A percentile compares a stretch with the other conserved stretches of the same genome.
Evolutionary conservation across 1,284 basidiomycete genomes (phyloP).

Genomic region (Polyporus tsugae): DNA sequence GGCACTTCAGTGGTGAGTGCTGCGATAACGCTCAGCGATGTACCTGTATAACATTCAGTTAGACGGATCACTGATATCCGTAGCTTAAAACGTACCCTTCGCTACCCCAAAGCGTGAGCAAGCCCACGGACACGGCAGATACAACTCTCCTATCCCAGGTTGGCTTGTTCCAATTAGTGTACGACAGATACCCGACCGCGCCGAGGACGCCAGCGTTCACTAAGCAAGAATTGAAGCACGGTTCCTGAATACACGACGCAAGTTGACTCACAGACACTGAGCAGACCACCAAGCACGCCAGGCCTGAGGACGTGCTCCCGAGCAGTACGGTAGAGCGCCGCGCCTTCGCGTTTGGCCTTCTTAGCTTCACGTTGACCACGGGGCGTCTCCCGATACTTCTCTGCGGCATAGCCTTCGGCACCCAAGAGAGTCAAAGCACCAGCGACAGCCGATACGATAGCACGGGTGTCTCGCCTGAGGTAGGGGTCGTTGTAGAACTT

Average conservation of each 20-base stretch:
- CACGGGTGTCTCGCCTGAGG: constrained; percentile 65
- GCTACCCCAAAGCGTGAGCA: constrained; percentile 70
- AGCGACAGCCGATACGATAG: constrained; percentile 61
- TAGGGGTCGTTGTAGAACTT: constrained; percentile 72
- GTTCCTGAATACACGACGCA: neutral
- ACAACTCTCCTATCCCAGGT: constrained; percentile 77
- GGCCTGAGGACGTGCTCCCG: constrained; percentile 73
- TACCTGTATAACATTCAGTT: constrained; percentile 12
- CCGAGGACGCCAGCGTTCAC: constrained; percentile 78
- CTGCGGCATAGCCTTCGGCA: constrained; percentile 70
- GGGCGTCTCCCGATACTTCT: constrained; percentile 68
- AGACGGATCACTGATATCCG: neutral
- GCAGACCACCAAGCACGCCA: constrained; percentile 69
- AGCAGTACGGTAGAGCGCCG: constrained; percentile 63
- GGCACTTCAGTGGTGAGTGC: constrained; percentile 20
- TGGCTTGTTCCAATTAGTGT: constrained; percentile 73
- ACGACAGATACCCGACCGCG: constrained; percentile 73
- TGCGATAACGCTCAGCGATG: constrained; percentile 30
- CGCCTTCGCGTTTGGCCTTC: constrained; percentile 68
- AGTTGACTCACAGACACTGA: constrained; percentile 63
- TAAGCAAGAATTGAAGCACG: constrained; percentile 34
- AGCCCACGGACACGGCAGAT: constrained; percentile 67
- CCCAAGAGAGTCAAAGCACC: constrained; percentile 64
- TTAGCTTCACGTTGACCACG: constrained; percentile 65
- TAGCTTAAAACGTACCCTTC: constrained; percentile 66